Conservation (phyloP, 1,139 yeast species). For the Diutina neorugosa region DNA sequence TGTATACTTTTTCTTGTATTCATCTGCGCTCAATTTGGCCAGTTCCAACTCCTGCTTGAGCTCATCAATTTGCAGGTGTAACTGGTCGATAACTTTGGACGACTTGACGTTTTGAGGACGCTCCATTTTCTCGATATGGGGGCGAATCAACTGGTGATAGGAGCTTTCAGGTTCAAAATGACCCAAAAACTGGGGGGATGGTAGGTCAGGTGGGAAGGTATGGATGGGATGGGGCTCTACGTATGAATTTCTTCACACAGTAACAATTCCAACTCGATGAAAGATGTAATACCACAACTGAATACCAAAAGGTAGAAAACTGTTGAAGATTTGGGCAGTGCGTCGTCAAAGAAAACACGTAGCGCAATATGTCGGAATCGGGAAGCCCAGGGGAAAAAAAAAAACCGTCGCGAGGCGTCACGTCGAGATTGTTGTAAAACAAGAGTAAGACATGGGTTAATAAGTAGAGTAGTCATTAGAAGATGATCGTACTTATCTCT, state of each 20-base stretch:
- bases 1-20: constrained; percentile 36
- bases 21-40: constrained; percentile 25
- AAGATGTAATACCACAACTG: background rate
- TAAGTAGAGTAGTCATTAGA: too few relatives aligned
- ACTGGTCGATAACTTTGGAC: constrained; percentile 44
- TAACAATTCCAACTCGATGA: background rate
- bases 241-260: constrained; percentile 4
- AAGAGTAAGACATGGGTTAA: too few relatives aligned
- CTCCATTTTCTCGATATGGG: background rate
- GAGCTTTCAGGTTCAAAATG: background rate
- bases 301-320: background rate
- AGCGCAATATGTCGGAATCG: background rate
- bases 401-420: background rate
- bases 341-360: constrained; percentile 4
- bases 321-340: background rate
- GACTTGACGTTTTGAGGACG: constrained; percentile 9
- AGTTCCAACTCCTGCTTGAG: constrained; percentile 40
- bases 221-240: background rate
- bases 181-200: background rate
- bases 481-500: too few relatives aligned
- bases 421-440: background rate
- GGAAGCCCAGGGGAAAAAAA: background rate
- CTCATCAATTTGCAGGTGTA: constrained; percentile 41
- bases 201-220: background rate
- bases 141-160: background rate